A percentile compares a stretch with the other conserved stretches of the same genome.
Evolutionary conservation across 2,329 filamentous ascomycete species (phyloP).

Genomic region (Alternaria solani): DNA sequence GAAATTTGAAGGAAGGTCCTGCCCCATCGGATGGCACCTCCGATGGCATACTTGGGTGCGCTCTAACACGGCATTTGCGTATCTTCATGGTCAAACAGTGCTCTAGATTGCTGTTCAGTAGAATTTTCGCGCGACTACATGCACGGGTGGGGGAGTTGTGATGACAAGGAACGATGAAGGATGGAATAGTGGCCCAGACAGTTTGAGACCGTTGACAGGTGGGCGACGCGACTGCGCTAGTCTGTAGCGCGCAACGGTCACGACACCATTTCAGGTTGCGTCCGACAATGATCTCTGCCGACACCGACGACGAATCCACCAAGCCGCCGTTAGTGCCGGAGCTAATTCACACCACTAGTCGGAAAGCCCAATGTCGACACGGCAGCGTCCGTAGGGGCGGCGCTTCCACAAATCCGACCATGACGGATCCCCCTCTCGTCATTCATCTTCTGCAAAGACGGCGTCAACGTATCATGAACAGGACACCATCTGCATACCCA

Average conservation of each 20-base stretch:
- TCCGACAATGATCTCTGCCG: not conserved
- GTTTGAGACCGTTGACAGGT: not conserved
- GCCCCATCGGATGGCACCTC: conserved; percentile 2
- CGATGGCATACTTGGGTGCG: conserved; percentile 1
- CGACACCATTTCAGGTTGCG: not conserved
- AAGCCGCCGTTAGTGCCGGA: not conserved
- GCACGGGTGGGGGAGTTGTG: not conserved
- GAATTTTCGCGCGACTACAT: not conserved
- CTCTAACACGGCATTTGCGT: not conserved
- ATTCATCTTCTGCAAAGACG: not conserved
- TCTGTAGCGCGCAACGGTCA: not conserved
- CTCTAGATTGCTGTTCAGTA: not conserved
- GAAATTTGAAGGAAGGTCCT: conserved; percentile 2
- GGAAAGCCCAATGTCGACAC: not conserved
- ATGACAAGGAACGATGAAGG: conserved; percentile 5
- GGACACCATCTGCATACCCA: not conserved
- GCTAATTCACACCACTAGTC: not conserved
- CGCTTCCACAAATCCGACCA: not conserved
- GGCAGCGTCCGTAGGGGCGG: not conserved
- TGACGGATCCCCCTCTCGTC: not conserved
- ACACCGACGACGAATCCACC: not conserved
- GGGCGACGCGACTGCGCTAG: not conserved
- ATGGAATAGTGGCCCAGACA: not conserved
- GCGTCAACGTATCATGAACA: not conserved
- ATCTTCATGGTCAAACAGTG: not conserved